phyloP scores from a whole-genome alignment of 2,329 filamentous ascomycete genomes.

The Phoma herbarum region DNA sequence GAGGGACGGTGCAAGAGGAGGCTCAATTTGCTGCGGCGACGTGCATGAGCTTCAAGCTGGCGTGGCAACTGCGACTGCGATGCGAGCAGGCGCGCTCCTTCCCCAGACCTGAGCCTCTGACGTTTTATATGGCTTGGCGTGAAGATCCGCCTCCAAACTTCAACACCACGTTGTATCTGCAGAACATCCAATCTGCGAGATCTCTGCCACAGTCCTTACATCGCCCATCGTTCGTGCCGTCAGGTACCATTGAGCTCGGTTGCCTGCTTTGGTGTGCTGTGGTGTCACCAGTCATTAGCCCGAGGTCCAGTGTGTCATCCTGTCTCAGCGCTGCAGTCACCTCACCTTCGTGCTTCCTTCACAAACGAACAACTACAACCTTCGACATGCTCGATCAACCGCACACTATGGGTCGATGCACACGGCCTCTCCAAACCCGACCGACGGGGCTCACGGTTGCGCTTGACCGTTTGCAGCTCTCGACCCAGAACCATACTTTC shows the following conservation, averaged over 20 bases:
- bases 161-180: slow-evolving; percentile 3
- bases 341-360: background rate
- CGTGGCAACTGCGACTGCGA: slow-evolving; percentile 7
- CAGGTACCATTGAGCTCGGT: background rate
- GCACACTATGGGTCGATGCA: background rate
- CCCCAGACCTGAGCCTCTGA: slow-evolving; percentile 17
- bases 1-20: background rate
- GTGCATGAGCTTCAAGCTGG: slow-evolving; percentile 9
- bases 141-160: background rate
- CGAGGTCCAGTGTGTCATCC: slow-evolving; percentile 1
- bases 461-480: background rate
- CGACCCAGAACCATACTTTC: slow-evolving; percentile 1
- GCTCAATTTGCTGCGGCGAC: slow-evolving; percentile 1
- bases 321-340: background rate
- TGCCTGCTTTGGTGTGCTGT: background rate
- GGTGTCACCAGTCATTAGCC: slow-evolving; percentile 5
- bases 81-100: slow-evolving; percentile 3
- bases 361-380: background rate
- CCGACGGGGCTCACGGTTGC: background rate
- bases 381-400: background rate
- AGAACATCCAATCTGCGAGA: background rate
- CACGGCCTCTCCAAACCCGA: background rate
- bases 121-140: slow-evolving; percentile 14
- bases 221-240: background rate
- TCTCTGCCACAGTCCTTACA: background rate